These are phyloP conservation scores for Ogataea paraovalis DNA, from an alignment of 805 yeast species.

Conservation along the genomic window DNA sequence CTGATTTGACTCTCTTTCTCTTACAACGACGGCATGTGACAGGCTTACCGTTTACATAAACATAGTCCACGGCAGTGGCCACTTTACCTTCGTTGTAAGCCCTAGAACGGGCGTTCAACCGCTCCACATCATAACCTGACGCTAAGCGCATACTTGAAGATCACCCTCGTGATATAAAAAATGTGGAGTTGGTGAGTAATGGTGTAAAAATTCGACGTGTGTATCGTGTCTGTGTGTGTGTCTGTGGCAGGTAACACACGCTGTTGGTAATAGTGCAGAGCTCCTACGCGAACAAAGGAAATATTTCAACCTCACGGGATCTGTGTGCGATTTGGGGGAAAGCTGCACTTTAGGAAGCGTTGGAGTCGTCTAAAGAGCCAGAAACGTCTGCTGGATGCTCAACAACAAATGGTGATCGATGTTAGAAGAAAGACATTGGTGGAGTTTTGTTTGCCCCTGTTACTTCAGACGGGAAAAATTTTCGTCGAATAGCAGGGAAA, in stretches of 20 bases:
- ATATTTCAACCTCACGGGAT: neutral
- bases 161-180: neutral
- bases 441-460: neutral
- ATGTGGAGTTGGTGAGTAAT: neutral
- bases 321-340: neutral
- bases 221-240: neutral
- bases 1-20: constrained; percentile 50
- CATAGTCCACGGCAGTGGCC: constrained; percentile 13
- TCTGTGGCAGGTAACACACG: neutral
- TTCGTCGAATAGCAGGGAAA: neutral
- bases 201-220: neutral
- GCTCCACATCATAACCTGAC: constrained; percentile 16
- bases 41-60: constrained; percentile 31
- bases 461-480: neutral
- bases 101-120: constrained; percentile 15
- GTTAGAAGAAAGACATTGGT: neutral
- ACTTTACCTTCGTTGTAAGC: constrained; percentile 11
- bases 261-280: neutral
- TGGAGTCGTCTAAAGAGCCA: too few relatives aligned
- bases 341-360: neutral
- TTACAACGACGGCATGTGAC: constrained; percentile 54
- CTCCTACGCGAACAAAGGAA: constrained; percentile 1
- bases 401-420: neutral
- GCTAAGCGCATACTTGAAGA: constrained; percentile 13
- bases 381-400: neutral